Base-by-base conservation (phyloP, 2,329 filamentous ascomycete species). In the Fusarium verticillioides region DNA sequence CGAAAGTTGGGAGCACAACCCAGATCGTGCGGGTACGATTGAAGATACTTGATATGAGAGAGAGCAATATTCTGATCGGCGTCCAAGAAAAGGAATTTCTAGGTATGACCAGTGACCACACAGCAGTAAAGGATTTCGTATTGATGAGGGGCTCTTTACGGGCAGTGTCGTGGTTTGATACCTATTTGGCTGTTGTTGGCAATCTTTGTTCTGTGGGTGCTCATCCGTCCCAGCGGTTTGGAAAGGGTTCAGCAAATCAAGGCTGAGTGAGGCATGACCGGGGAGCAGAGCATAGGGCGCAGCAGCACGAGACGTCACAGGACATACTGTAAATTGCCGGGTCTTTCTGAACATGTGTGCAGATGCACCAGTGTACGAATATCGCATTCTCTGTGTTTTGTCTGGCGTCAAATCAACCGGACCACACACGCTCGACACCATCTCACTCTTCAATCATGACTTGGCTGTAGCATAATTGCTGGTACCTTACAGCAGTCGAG, bases 401-500 rank as follows among this genome's bases (percentile, higher is more conserved):
- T 39, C 36, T 53, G 46, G 57, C 34, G 16, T 54, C 50, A 54
- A 40, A 54, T 54, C 23, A 23, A 16, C 28, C 26, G 21, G 36
- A 16, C 49, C 49, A 52, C 32, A 39, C 23, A 43, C 34, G 40
- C 56, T 28, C 56, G 54, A 67, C 65, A 68, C 65, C 63, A 49
- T 34, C 47, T 67, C 53, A 30, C 23, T 15, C 28, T 47, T 47
- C 32, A 50, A 59, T 21, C 61, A 66, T 52, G 63, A 47, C 57
- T 66, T 62, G 60, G 52, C 32, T 56, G 59, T 70, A 54, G 59
- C 62, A 71, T 64, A 62, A 42, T 53, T 60, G 47, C 40, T 57
- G 70, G 71, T 73, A 74, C 72, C 71, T 74, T 72, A 72, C 72
- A 74, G 68, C 71, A 72, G 60, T 60, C 54, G 67, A 72, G 67